Evolutionary conservation across 225 moss, liverwort and hornwort genomes (phyloP).

Genomic region (Straminergon stramineum): DNA sequence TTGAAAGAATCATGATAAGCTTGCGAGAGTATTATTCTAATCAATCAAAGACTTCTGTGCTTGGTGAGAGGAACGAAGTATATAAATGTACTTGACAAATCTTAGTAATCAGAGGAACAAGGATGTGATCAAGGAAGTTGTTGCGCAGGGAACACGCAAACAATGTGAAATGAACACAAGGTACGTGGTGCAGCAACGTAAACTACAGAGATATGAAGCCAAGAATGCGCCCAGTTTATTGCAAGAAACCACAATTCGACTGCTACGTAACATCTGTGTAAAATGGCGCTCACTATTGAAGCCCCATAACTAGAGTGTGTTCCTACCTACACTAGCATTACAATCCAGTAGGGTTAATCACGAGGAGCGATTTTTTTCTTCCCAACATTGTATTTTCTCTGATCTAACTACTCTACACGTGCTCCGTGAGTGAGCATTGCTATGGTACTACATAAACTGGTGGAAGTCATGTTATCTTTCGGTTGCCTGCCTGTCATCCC

Average conservation of each 20-base stretch:
- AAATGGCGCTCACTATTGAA: not conserved
- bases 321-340: not conserved
- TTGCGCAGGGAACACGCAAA: not conserved
- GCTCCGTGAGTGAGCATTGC: not conserved
- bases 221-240: slow-evolving; percentile 14
- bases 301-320: not conserved
- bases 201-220: not conserved
- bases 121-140: not conserved
- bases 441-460: slow-evolving; percentile 1
- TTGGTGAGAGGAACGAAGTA: not conserved
- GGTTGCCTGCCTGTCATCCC: not conserved
- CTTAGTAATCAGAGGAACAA: not conserved
- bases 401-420: slow-evolving; percentile 22
- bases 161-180: not conserved
- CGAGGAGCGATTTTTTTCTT: not conserved
- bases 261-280: not conserved
- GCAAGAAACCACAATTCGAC: not conserved
- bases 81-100: not conserved
- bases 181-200: not conserved
- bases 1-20: not conserved
- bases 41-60: not conserved
- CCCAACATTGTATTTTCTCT: not conserved
- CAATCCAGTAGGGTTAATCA: not conserved
- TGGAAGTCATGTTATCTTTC: not conserved
- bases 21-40: not conserved